Evolutionary conservation across 2,329 filamentous ascomycete genomes (phyloP).

Genomic region (Lojkania enalia): DNA sequence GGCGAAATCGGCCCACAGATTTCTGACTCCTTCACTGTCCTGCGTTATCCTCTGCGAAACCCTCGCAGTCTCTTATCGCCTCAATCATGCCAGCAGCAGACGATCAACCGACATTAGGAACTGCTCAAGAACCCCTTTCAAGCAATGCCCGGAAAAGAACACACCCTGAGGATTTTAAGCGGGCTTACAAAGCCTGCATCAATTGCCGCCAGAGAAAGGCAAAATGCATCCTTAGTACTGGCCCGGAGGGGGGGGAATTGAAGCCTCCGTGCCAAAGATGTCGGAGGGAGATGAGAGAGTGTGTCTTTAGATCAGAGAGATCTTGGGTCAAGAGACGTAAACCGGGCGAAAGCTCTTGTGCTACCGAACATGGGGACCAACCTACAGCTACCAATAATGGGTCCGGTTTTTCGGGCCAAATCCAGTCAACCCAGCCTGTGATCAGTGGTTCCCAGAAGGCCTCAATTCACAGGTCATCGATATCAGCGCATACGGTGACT

Average conservation of each 20-base stretch:
- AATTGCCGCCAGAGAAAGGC: slow-evolving; percentile 58
- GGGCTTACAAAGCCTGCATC: slow-evolving; percentile 59
- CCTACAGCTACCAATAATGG: background rate
- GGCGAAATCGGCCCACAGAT: too few species aligned
- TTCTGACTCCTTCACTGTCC: too few species aligned
- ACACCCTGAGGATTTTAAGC: slow-evolving; percentile 52
- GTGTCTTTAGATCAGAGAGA: slow-evolving; percentile 49
- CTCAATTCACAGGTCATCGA: slow-evolving; percentile 28
- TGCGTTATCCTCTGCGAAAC: too few species aligned
- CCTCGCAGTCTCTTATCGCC: too few species aligned
- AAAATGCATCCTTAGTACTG: slow-evolving; percentile 54
- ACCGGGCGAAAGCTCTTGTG: slow-evolving; percentile 38
- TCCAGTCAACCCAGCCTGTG: background rate
- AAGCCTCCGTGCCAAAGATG: slow-evolving; percentile 54
- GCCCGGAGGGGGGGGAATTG: slow-evolving; percentile 47
- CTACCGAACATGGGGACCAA: too few species aligned
- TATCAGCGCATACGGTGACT: slow-evolving; percentile 28
- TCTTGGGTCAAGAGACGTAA: slow-evolving; percentile 45
- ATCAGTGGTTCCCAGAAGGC: slow-evolving; percentile 16
- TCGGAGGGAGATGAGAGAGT: slow-evolving; percentile 55
- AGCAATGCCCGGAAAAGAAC: slow-evolving; percentile 29
- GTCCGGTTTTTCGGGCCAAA: background rate
- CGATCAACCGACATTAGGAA: background rate
- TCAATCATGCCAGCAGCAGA: slow-evolving; percentile 4
- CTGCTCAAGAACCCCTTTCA: slow-evolving; percentile 1